Conservation (phyloP, 805 yeast species). For the Soucietia sequanensis region DNA sequence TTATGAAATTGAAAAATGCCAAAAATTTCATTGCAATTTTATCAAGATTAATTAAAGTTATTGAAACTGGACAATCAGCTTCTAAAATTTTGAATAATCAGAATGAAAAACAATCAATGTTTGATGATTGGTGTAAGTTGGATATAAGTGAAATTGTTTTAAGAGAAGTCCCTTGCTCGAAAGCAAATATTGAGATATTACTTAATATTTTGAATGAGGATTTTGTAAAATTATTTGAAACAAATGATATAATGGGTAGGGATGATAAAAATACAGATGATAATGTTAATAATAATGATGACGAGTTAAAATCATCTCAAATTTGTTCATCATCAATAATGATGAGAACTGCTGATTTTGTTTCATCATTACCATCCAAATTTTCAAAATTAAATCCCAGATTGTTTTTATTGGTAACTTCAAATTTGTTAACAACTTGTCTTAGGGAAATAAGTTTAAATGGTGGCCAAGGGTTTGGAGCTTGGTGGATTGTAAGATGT, state of each 20-base stretch:
- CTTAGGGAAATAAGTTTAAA: constrained; percentile 59
- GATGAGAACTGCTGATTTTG: constrained; percentile 20
- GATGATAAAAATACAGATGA: constrained; percentile 1
- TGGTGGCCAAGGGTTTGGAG: constrained; percentile 60
- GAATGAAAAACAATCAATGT: constrained; percentile 49
- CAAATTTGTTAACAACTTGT: constrained; percentile 55
- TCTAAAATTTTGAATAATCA: constrained; percentile 43
- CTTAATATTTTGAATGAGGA: constrained; percentile 34
- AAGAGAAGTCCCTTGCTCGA: constrained; percentile 53
- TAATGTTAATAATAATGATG: constrained; percentile 1
- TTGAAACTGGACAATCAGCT: constrained; percentile 53
- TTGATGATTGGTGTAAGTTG: constrained; percentile 56
- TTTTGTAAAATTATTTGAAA: constrained; percentile 28
- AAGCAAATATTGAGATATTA: constrained; percentile 26
- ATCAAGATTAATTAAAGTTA: constrained; percentile 52
- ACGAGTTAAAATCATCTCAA: constrained; percentile 4
- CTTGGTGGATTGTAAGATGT: constrained; percentile 75
- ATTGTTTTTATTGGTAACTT: constrained; percentile 51
- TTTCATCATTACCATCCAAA: constrained; percentile 42
- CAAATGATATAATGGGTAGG: constrained; percentile 5
- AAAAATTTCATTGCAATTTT: constrained; percentile 52
- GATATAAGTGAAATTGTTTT: constrained; percentile 44
- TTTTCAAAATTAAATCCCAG: constrained; percentile 56
- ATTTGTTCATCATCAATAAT: constrained; percentile 23
- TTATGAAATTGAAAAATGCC: constrained; percentile 54